Evolutionary conservation across 1,284 basidiomycete genomes (phyloP), one percentile per base, ranked within the genome.

Genomic region (Boletus mariae): DNA sequence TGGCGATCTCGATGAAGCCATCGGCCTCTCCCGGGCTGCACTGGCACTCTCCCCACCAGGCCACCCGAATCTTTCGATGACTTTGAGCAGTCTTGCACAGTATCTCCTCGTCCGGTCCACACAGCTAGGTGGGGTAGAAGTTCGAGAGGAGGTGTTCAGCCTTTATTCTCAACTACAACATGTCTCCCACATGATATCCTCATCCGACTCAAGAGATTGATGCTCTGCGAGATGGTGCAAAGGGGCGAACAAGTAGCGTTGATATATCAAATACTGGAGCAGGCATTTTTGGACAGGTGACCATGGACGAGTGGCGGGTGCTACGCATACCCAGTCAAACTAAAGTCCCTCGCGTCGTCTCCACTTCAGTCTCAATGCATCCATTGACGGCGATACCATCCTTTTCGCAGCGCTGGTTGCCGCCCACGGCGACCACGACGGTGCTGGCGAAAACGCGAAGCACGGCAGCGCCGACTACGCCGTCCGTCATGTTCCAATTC

Each of bases 231-330:
- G 91, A 94, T 71, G 78, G 80, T 20, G 20, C 20, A 20, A 20
- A 20, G 20, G 54, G 71, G 74, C 1, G 83, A 84, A 56, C 91
- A 94, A 67, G 70, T 83, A 4, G 45, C 74, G 4, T 73, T 91
- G 55, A 73, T 92, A 28, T 93, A 92, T 64, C 77, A 84, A 55
- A 71, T 83, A 32, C 69, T 91, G 48, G 62, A 70, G 4, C 64
- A 69, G 45, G 79, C 76, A 1, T 73, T 74, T 49, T 34, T 37
- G 44, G 32, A 47, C 42, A 55, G 56, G 47, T 59, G 37, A 61
- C 20, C 7, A 38, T 3, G 9, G 37, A 38, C 17, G 7, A 38
- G 20, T 38, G 17, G 20, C 8, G 9, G 20, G 37, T 20, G 20
- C 20, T 20, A 20, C 20, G 20, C 20, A 20, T 20, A 20, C 20